Evolutionary conservation across 2,329 filamentous ascomycete genomes (phyloP).

Genomic region (Hymenoscyphus salicellus): DNA sequence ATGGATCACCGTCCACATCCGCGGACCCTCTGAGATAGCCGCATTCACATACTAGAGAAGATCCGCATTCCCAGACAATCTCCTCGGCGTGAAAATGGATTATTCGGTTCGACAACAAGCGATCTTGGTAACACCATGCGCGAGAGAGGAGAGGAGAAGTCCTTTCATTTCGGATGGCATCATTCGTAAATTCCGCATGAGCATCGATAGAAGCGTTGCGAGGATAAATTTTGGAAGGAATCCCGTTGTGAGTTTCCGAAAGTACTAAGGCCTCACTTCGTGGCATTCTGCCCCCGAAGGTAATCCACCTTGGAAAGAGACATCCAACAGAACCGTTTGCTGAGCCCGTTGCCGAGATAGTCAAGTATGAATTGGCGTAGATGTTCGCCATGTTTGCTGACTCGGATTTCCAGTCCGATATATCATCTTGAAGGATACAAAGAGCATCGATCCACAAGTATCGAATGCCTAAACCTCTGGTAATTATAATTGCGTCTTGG

Average conservation of each 20-base stretch:
- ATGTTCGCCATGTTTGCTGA: not conserved
- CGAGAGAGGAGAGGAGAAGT: not conserved
- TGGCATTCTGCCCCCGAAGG: no score
- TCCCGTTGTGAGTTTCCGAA: no score
- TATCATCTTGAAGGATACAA: slow-evolving; percentile 17
- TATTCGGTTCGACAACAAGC: not conserved
- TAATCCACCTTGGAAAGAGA: no score
- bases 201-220: no score
- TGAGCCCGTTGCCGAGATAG: slow-evolving; percentile 1
- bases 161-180: not conserved
- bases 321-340: no score
- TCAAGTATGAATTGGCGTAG: slow-evolving; percentile 2
- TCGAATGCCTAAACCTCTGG: slow-evolving; percentile 7
- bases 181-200: no score
- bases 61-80: slow-evolving; percentile 1
- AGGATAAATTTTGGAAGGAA: no score
- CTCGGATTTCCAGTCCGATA: slow-evolving; percentile 8
- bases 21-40: not conserved
- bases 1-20: not conserved
- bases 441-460: slow-evolving; percentile 22
- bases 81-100: not conserved
- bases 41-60: not conserved
- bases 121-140: slow-evolving; percentile 4
- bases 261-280: no score
- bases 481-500: slow-evolving; percentile 15